Percentiles rank a stretch among this genome's conserved stretches.
Evolutionary conservation across 768 basidiomycete species (phyloP).

Genomic region (Nidularia sp.): DNA sequence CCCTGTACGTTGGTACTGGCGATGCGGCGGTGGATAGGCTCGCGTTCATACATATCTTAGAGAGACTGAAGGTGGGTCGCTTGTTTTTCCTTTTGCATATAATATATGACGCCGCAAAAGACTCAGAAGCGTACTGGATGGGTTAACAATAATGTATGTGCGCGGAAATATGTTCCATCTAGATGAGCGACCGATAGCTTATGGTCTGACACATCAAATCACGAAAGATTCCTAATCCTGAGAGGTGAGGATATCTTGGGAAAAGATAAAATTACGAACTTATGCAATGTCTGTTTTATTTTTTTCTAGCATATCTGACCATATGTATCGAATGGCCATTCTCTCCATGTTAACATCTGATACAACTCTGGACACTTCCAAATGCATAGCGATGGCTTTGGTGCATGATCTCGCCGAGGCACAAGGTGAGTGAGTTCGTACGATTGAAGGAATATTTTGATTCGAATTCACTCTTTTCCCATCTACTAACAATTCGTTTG

Average conservation of each 20-base stretch:
- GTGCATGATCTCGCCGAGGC: constrained; percentile 98
- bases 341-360: constrained; percentile 86
- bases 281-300: neutral
- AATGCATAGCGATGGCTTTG: constrained; percentile 85
- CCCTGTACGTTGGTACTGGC: constrained; percentile 51
- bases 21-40: constrained; percentile 64
- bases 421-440: constrained; percentile 48
- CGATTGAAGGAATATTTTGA: too few species aligned
- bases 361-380: constrained; percentile 22
- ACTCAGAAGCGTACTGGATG: constrained; percentile 96
- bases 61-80: constrained; percentile 72
- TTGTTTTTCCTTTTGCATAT: neutral
- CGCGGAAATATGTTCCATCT: neutral
- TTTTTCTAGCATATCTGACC: constrained; percentile 78
- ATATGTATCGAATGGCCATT: constrained; percentile 98
- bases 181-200: too few species aligned
- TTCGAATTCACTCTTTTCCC: neutral
- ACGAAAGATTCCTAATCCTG: neutral
- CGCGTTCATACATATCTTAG: constrained; percentile 87
- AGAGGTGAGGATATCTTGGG: neutral
- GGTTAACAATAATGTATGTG: constrained; percentile 73
- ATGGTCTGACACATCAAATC: too few species aligned
- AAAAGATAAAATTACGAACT: constrained; percentile 19
- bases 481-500: neutral
- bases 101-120: constrained; percentile 31